Evolutionary conservation across 768 basidiomycete genomes (phyloP).

Genomic region (Multifurca ochricompacta): DNA sequence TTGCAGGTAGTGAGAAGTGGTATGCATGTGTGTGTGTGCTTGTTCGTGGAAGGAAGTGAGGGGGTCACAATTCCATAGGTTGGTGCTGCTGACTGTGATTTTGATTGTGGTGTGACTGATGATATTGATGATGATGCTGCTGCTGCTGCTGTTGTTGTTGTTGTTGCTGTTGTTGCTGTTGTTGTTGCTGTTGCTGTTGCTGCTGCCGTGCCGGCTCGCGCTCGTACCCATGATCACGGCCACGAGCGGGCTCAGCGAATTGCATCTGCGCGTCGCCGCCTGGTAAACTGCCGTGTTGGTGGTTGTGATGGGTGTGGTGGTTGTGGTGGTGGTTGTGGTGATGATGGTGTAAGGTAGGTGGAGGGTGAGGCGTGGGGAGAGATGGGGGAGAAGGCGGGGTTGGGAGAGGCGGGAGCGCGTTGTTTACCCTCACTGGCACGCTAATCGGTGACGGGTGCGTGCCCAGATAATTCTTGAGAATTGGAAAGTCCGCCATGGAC

Average conservation of each 20-base stretch:
- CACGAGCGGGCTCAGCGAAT: background rate
- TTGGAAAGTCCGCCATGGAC: slow-evolving; percentile 79
- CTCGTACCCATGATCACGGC: slow-evolving; percentile 3
- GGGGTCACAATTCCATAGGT: slow-evolving; percentile 4
- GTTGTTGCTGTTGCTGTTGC: background rate
- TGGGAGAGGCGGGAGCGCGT: slow-evolving; percentile 25
- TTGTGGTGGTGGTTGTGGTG: background rate
- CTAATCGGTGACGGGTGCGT: slow-evolving; percentile 49
- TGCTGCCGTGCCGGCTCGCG: background rate
- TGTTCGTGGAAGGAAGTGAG: background rate
- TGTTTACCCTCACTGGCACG: slow-evolving; percentile 33
- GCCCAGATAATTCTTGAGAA: slow-evolving; percentile 71
- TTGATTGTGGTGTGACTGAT: no score
- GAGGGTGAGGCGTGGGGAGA: background rate
- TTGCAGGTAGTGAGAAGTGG: background rate
- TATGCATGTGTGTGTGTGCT: background rate
- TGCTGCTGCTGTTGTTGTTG: background rate
- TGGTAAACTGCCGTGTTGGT: background rate
- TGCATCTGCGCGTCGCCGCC: background rate
- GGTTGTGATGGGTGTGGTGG: background rate
- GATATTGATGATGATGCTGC: background rate
- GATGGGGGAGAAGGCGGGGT: background rate
- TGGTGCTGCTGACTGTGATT: background rate
- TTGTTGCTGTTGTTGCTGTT: background rate
- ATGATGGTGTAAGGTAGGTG: background rate